Evolutionary conservation across 257 asterid genomes (phyloP).

Genomic region (Solanum habrochaites): DNA sequence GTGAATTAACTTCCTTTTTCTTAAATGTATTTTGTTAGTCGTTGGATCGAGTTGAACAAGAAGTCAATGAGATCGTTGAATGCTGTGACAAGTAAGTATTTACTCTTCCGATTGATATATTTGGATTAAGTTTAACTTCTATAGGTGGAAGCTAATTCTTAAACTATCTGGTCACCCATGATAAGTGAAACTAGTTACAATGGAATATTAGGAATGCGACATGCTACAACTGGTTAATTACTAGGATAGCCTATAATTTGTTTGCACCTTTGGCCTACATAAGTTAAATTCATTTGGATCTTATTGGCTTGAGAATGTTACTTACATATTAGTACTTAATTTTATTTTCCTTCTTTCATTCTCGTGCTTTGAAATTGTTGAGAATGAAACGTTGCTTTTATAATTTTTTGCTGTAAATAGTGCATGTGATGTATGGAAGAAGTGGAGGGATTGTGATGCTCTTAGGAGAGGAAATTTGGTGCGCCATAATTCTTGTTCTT

Average conservation of each 20-base stretch:
- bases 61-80: slow-evolving; percentile 79
- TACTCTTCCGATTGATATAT: background rate
- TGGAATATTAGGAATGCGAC: background rate
- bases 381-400: background rate
- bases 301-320: background rate
- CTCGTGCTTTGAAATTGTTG: background rate
- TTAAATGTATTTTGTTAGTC: slow-evolving; percentile 28
- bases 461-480: background rate
- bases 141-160: background rate
- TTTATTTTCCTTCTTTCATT: background rate
- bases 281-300: background rate
- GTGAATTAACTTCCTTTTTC: background rate
- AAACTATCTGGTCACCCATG: background rate
- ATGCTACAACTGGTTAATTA: background rate
- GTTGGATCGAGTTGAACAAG: slow-evolving; percentile 87
- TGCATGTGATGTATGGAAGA: background rate
- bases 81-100: slow-evolving; percentile 76
- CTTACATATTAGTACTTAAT: background rate
- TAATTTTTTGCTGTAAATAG: background rate
- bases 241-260: background rate
- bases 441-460: background rate
- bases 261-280: background rate
- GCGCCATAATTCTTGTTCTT: background rate
- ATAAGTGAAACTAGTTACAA: background rate
- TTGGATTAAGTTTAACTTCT: background rate